Percentiles rank a stretch among this genome's conserved stretches.
phyloP scores from a whole-genome alignment of 139 green algal species.

The Picochlorum sp. region DNA sequence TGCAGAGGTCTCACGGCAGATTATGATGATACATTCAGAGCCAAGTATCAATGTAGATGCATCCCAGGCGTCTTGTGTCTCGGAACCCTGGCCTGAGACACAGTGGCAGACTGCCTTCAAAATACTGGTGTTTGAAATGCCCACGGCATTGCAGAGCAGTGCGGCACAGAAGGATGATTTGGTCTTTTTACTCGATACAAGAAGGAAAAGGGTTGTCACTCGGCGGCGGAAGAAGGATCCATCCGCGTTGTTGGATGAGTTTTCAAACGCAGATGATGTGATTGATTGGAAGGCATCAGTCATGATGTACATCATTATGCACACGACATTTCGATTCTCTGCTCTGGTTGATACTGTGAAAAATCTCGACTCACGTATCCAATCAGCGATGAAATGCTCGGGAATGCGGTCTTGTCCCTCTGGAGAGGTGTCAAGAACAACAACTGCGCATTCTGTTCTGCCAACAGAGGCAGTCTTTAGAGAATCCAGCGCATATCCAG shows the following conservation, averaged over 20 bases:
- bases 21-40: background rate
- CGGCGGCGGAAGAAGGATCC: too few species aligned
- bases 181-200: slow-evolving; percentile 31
- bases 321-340: slow-evolving; percentile 39
- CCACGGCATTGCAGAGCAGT: background rate
- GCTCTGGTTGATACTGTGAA: background rate
- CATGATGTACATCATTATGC: slow-evolving; percentile 61
- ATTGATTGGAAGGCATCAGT: slow-evolving; percentile 50
- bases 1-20: slow-evolving; percentile 7
- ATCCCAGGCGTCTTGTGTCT: too few species aligned
- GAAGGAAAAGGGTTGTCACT: background rate
- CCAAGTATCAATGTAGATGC: background rate
- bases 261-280: background rate
- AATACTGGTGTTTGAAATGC: slow-evolving; percentile 30
- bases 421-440: too few species aligned
- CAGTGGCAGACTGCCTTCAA: slow-evolving; percentile 39
- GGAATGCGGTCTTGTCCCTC: too few species aligned
- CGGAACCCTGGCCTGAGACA: slow-evolving; percentile 22
- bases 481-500: too few species aligned
- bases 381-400: background rate
- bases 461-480: too few species aligned
- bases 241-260: too few species aligned
- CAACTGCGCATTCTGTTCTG: too few species aligned
- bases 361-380: background rate
- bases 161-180: slow-evolving; percentile 30